phyloP scores from a whole-genome alignment of 2,329 filamentous ascomycete species.

The Claviceps sp. region DNA sequence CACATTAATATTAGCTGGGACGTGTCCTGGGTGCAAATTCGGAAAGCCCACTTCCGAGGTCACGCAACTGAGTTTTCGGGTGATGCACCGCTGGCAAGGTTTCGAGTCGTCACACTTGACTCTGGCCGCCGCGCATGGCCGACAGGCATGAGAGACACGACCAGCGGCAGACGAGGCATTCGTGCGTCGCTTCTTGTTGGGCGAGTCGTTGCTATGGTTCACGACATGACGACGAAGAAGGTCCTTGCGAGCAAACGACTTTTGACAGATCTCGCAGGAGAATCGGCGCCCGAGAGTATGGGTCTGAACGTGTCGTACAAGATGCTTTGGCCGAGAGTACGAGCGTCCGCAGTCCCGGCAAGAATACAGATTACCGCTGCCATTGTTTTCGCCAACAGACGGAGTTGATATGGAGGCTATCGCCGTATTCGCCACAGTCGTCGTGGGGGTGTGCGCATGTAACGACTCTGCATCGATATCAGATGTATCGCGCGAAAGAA shows the following conservation, averaged over 20 bases:
- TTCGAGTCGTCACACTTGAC: constrained; percentile 43
- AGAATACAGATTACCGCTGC: constrained; percentile 28
- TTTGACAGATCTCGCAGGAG: constrained; percentile 35
- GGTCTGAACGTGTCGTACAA: constrained; percentile 37
- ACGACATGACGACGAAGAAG: constrained; percentile 37
- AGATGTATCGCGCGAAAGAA: not conserved
- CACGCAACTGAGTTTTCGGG: constrained; percentile 32
- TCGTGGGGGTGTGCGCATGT: not conserved
- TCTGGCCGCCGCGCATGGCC: constrained; percentile 35
- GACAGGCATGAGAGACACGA: constrained; percentile 40
- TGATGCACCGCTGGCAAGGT: constrained; percentile 37
- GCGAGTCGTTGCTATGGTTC: constrained; percentile 36
- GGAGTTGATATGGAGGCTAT: constrained; percentile 1
- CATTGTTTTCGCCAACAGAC: constrained; percentile 10
- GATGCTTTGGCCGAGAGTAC: constrained; percentile 40
- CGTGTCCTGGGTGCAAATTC: constrained; percentile 27
- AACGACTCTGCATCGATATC: not conserved
- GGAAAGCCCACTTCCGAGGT: constrained; percentile 24
- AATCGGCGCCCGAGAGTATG: constrained; percentile 38
- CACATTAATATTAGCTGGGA: constrained; percentile 23
- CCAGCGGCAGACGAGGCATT: constrained; percentile 30
- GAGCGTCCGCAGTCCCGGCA: constrained; percentile 38
- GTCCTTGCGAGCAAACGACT: constrained; percentile 40
- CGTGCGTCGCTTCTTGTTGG: constrained; percentile 33
- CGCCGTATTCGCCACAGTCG: not conserved